These are phyloP conservation scores for Umbelopsis isabellina DNA, from an alignment of 192 early-diverging fungal genomes.

Conservation along the genomic window DNA sequence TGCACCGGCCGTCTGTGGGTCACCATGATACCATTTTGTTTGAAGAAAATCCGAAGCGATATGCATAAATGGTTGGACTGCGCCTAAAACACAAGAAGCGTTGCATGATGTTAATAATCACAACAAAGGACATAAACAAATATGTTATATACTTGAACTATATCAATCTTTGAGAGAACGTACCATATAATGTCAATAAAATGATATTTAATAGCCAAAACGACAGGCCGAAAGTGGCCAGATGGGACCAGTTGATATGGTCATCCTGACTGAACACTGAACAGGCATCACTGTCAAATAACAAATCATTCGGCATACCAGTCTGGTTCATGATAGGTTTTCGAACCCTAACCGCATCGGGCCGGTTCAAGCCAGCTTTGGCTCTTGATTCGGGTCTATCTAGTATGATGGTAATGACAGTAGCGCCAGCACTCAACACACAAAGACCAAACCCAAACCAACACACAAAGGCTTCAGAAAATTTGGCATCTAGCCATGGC, in stretches of 20 bases:
- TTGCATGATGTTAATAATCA: too few species aligned
- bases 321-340: constrained; percentile 8
- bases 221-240: constrained; percentile 29
- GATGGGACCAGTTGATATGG: constrained; percentile 5
- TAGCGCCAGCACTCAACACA: constrained; percentile 44
- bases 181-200: constrained; percentile 50
- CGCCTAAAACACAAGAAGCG: constrained; percentile 24
- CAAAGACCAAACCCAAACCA: constrained; percentile 60
- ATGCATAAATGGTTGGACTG: constrained; percentile 65
- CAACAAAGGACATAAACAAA: too few species aligned
- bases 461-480: constrained; percentile 43
- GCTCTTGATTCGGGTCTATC: constrained; percentile 49
- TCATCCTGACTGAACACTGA: constrained; percentile 19
- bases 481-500: constrained; percentile 48
- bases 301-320: constrained; percentile 6
- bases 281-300: constrained; percentile 1
- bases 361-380: constrained; percentile 41
- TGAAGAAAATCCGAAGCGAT: constrained; percentile 67
- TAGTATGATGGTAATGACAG: constrained; percentile 41
- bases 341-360: neutral
- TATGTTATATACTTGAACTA: too few species aligned
- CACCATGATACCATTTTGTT: constrained; percentile 60
- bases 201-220: constrained; percentile 56
- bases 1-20: constrained; percentile 58
- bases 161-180: neutral